Conservation (phyloP, 306 rosid genomes). For the Geum urbanum region DNA sequence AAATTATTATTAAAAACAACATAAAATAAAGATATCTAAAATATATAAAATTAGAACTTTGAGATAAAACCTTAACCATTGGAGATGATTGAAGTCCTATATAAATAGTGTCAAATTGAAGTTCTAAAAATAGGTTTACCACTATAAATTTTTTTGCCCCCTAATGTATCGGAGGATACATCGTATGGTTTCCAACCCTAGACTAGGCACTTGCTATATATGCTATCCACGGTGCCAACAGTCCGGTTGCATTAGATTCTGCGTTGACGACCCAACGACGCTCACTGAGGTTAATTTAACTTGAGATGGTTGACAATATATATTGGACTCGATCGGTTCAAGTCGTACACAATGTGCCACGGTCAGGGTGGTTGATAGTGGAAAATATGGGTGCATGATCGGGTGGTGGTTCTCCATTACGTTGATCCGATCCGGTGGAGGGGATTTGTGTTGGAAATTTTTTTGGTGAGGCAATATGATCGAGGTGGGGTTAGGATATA, state of each 20-base stretch:
- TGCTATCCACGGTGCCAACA: constrained; percentile 46
- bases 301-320: constrained; percentile 42
- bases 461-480: constrained; percentile 30
- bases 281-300: constrained; percentile 24
- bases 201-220: constrained; percentile 41
- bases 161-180: no score
- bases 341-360: constrained; percentile 33
- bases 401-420: constrained; percentile 37
- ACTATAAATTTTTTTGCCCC: no score
- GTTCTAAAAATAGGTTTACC: no score
- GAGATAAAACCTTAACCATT: no score
- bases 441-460: constrained; percentile 30
- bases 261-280: no score
- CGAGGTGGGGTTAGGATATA: constrained; percentile 24
- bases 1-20: no score
- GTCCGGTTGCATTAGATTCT: constrained; percentile 53
- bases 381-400: constrained; percentile 31
- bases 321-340: no score
- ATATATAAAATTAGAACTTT: no score
- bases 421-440: constrained; percentile 48
- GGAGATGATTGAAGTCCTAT: no score
- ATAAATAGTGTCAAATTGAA: no score
- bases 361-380: constrained; percentile 21
- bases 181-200: constrained; percentile 37
- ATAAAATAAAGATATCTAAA: no score